Conservation (phyloP, 1,284 basidiomycete genomes). For the Quambalaria eucalypti region DNA sequence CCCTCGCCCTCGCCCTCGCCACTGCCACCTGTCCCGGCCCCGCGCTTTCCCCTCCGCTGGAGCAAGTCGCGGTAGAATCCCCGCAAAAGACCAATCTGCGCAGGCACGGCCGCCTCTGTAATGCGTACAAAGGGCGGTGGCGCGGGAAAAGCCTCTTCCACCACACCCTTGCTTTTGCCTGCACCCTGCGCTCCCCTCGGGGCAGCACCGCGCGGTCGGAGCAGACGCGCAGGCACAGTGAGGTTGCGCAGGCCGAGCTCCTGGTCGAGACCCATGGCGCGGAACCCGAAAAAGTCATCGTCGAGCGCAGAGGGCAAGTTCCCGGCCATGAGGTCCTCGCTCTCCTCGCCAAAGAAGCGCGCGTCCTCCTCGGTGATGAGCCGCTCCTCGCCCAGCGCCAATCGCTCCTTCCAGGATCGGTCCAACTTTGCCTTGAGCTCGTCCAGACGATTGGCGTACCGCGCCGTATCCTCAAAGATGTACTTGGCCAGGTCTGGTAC, state of each 20-base stretch:
- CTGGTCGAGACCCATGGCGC: constrained; percentile 75
- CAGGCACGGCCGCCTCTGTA: constrained; percentile 57
- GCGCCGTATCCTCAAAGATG: constrained; percentile 76
- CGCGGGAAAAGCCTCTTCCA: constrained; percentile 56
- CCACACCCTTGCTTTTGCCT: background rate
- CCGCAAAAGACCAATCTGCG: constrained; percentile 75
- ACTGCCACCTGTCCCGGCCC: background rate
- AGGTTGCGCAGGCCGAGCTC: constrained; percentile 75
- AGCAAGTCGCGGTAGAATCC: constrained; percentile 54
- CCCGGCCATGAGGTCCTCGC: constrained; percentile 55
- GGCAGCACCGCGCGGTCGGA: constrained; percentile 39
- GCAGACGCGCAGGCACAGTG: constrained; percentile 66
- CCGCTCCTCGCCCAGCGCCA: constrained; percentile 57
- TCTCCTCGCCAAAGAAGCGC: constrained; percentile 61
- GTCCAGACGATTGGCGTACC: constrained; percentile 64
- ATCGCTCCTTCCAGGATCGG: constrained; percentile 57
- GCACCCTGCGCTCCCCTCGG: background rate
- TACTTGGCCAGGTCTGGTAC: constrained; percentile 73
- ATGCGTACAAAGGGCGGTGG: constrained; percentile 71
- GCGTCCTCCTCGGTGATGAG: constrained; percentile 72
- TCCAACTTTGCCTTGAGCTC: constrained; percentile 79
- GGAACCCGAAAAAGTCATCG: constrained; percentile 85
- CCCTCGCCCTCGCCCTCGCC: background rate
- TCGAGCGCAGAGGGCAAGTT: constrained; percentile 76
- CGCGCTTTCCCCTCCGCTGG: constrained; percentile 1